Evolutionary conservation across 2,329 filamentous ascomycete genomes (phyloP), one percentile per base, ranked within the genome.

Genomic region (Cercospora sp.): DNA sequence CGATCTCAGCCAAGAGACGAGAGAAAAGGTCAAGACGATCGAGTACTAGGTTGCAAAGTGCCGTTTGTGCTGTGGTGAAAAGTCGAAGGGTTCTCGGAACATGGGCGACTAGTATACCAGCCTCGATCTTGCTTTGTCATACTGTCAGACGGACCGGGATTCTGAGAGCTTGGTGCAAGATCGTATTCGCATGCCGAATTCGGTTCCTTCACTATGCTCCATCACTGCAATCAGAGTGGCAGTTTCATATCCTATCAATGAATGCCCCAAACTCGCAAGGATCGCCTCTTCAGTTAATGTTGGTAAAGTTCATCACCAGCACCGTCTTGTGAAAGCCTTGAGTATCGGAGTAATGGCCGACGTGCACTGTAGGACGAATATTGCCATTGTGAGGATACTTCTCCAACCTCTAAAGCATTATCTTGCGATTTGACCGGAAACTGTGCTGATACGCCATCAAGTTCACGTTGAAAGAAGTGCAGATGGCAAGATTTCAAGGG

Each of bases 1-100:
- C 73, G 93, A 97, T 26, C 81, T 99, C 72, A 93, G 93, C 0
- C 85, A 86, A 72, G 83, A 84, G n/a, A 76, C 97, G 75, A 82
- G 85, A 72, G 78, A 81, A 61, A 86, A 85, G 76, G 77, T 96
- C 69, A 96, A 94, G 84, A 81, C 86, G 70, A 86, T 95, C 26
- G 86, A 90, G 57, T 89, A 88, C 73, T 92, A 67, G 70, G 60
- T 12, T 18, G 40, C n/a, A 18, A 16, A 1, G 13, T 16, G 16
- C 24, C 49, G 49, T 13, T n/a, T 13, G 24, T 3, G 49, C 49
- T 26, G 49, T 28, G 24, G 5, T 26, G 45, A 5, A 26, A 51
- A 26, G 4, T 26, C 18, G 45, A 51, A 51, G 21, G 45, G 43
- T 21, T 24, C 24, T 16, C 45, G 45, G 18, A 5, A 51, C 4